Evolutionary conservation across 768 basidiomycete genomes (phyloP).

Genomic region (Leucosporidium yakuticum): DNA sequence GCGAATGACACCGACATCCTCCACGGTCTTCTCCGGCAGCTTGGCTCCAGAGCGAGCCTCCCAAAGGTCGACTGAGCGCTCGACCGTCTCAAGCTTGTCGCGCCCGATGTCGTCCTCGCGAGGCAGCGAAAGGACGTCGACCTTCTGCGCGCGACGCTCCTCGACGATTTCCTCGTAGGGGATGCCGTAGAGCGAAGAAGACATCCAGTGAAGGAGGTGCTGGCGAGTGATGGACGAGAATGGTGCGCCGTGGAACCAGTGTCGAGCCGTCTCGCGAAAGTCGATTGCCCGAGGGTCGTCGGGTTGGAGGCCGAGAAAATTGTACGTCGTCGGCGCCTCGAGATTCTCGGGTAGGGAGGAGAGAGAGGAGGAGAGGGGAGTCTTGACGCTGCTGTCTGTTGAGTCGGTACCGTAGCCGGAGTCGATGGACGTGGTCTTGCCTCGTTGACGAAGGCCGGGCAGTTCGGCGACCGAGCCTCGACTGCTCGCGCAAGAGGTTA

Average conservation of each 20-base stretch:
- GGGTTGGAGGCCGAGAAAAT: not conserved
- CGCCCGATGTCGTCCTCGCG: slow-evolving; percentile 11
- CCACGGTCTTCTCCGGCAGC: slow-evolving; percentile 12
- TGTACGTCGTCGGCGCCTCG: slow-evolving; percentile 1
- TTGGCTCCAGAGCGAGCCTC: slow-evolving; percentile 21
- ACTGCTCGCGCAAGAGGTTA: not conserved
- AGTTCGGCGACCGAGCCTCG: not conserved
- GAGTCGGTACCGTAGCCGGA: slow-evolving; percentile 1
- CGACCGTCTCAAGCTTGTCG: slow-evolving; percentile 4
- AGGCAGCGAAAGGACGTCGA: not conserved
- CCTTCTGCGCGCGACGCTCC: slow-evolving; percentile 5
- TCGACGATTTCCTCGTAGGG: slow-evolving; percentile 14
- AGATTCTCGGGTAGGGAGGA: not conserved
- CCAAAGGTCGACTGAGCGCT: slow-evolving; percentile 14
- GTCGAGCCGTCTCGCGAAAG: slow-evolving; percentile 24
- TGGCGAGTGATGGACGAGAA: slow-evolving; percentile 9
- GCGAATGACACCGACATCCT: slow-evolving; percentile 51
- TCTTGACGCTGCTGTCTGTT: too few relatives aligned
- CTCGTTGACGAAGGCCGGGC: not conserved
- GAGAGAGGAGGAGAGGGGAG: not conserved
- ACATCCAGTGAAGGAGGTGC: slow-evolving; percentile 25
- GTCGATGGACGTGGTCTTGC: not conserved
- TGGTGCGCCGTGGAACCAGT: slow-evolving; percentile 18
- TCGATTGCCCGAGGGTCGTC: slow-evolving; percentile 28
- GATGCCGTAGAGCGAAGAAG: slow-evolving; percentile 26